Evolutionary conservation across 2,329 filamentous ascomycete genomes (phyloP).

Genomic region (Nectriaceae sp.): DNA sequence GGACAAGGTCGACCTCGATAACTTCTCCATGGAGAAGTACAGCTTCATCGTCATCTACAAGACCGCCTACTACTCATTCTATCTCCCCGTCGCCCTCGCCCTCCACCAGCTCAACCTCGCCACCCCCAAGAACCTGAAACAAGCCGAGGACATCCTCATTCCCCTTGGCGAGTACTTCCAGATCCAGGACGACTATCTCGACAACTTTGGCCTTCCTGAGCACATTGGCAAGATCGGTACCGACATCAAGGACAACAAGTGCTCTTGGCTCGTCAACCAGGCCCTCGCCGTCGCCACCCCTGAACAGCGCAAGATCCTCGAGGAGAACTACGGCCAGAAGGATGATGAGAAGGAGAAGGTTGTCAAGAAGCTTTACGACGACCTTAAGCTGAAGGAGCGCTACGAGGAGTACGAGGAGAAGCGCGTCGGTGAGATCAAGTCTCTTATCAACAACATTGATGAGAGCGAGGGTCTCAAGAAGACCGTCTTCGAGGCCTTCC

Average conservation of each 20-base stretch:
- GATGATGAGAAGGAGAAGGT: constrained; percentile 78
- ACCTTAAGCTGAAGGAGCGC: constrained; percentile 78
- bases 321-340: constrained; percentile 94
- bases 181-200: constrained; percentile 97
- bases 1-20: constrained; percentile 87
- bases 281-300: constrained; percentile 78
- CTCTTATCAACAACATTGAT: constrained; percentile 77
- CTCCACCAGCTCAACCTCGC: constrained; percentile 84
- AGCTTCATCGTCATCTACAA: constrained; percentile 99
- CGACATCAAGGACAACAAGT: constrained; percentile 99
- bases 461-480: constrained; percentile 89
- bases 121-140: constrained; percentile 84
- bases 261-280: constrained; percentile 97
- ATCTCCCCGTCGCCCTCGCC: constrained; percentile 91
- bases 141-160: constrained; percentile 88
- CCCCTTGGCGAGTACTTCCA: constrained; percentile 99
- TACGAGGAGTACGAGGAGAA: constrained; percentile 92
- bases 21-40: constrained; percentile 96
- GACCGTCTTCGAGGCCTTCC: constrained; percentile 84
- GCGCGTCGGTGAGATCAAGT: constrained; percentile 74
- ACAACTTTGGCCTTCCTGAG: constrained; percentile 92
- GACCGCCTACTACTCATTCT: constrained; percentile 99
- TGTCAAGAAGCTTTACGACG: constrained; percentile 87
- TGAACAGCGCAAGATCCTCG: constrained; percentile 84
- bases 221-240: constrained; percentile 98